Conservation (phyloP, 2,329 filamentous ascomycete species). For the Phymatotrichopsis omnivora region DNA sequence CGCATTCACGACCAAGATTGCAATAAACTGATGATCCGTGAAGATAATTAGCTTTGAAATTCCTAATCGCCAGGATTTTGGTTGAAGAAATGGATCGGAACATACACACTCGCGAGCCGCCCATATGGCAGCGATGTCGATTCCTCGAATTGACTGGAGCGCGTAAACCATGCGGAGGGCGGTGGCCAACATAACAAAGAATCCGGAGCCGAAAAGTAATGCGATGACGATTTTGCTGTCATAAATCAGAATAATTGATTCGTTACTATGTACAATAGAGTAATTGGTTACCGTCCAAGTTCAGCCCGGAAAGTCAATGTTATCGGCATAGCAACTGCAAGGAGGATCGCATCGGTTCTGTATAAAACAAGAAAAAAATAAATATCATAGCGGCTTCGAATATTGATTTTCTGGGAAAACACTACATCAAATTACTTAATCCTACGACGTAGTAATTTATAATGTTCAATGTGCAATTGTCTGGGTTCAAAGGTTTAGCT, state of each 20-base stretch:
- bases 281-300: too few relatives aligned
- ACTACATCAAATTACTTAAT: too few relatives aligned
- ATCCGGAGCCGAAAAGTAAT: constrained; percentile 46
- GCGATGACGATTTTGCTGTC: constrained; percentile 42
- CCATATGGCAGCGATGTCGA: neutral
- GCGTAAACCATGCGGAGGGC: constrained; percentile 46
- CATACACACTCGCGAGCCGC: neutral
- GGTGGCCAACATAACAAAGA: constrained; percentile 47
- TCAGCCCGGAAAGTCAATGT: neutral
- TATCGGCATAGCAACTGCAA: constrained; percentile 20
- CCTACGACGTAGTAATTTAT: too few relatives aligned
- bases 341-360: constrained; percentile 15
- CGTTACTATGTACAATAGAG: neutral
- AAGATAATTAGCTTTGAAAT: neutral
- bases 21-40: constrained; percentile 32
- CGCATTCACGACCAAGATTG: constrained; percentile 36
- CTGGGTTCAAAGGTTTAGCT: too few relatives aligned
- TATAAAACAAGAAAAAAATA: neutral
- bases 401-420: too few relatives aligned
- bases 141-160: too few relatives aligned
- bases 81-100: neutral
- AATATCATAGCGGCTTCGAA: neutral
- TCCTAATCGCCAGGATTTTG: neutral
- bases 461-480: too few relatives aligned
- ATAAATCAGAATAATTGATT: neutral